Base-by-base conservation (phyloP, 2,329 filamentous ascomycete species). In the Neonectria magnoliae region DNA sequence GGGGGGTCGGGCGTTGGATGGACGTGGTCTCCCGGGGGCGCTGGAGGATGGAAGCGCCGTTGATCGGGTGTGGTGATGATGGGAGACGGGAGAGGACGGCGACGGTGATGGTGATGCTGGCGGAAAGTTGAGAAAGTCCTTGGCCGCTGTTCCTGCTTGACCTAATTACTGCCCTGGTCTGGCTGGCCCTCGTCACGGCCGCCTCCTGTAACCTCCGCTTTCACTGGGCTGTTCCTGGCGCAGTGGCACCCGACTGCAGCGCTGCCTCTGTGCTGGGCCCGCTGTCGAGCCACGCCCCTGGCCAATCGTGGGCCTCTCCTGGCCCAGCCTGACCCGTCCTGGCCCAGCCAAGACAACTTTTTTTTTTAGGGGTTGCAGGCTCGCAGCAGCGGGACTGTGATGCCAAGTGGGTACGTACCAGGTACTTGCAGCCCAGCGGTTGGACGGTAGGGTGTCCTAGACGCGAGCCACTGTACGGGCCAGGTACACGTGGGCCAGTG, bases 341-440 rank as follows among this genome's bases (percentile, higher is more conserved):
- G 44, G 52, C 36, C 64, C 60, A 65, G 29, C 57, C 55, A 64
- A 63, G 62, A 67, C 54, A 53, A 64, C 53, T 68, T 65, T 73
- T 68, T 73, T 68, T 73, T 68, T 74, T 74, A 74, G 72, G 72
- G 72, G 71, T 71, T 71, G 62, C 68, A 63, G 64, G 60, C 60
- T 50, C 58, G 57, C 65, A 65, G 59, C 65, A 65, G 45, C 45
- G 27, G 16, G 25, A 50, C 25, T 29, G 25, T 9, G 48, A n/a
- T 42, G 38, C n/a, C n/a, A 42, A 18, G 38, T 42, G 7, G 16
- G 9, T 38, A 42, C 38, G 16, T 42, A 42, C 38, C 38, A 14
- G 14, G 36, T 38, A 38, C n/a, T 20, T 42, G 9, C n/a, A 20
- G 18, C 38, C 38, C 52, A 45, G 47, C 51, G 56, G 52, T 48